Conservation (phyloP, 306 rosid genomes). For the Crataegus laevigata region DNA sequence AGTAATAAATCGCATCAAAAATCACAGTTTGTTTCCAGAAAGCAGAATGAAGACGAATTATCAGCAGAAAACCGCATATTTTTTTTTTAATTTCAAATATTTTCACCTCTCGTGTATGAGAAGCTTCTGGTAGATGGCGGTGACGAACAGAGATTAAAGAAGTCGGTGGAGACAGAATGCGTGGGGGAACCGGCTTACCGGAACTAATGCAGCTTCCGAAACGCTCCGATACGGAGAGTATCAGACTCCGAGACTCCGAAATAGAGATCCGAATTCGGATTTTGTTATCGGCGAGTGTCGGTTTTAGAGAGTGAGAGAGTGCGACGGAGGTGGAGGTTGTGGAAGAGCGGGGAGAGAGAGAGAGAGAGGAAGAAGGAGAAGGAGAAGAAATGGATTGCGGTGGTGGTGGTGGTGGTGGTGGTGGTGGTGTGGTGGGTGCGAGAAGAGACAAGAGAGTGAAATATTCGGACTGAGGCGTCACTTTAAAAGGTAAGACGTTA, state of each 20-base stretch:
- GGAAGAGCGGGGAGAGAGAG: background rate
- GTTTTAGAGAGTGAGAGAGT: background rate
- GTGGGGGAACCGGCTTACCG: constrained; percentile 37
- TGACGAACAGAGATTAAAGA: background rate
- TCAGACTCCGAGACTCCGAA: constrained; percentile 14
- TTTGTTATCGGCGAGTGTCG: background rate
- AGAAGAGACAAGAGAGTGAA: constrained; percentile 34
- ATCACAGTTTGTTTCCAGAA: background rate
- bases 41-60: background rate
- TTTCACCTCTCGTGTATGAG: background rate
- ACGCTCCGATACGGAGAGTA: background rate
- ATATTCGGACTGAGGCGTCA: constrained; percentile 51
- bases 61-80: background rate
- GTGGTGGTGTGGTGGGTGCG: constrained; percentile 37
- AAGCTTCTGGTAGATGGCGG: background rate
- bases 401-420: constrained; percentile 32
- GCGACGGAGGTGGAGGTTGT: background rate
- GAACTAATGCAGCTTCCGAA: constrained; percentile 27
- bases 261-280: constrained; percentile 31
- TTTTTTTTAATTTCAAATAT: background rate
- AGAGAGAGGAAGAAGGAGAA: constrained; percentile 6
- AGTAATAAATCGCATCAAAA: constrained; percentile 1
- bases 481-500: constrained; percentile 43
- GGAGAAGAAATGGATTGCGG: constrained; percentile 8
- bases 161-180: background rate